A percentile compares a stretch with the other conserved stretches of the same genome.
Evolutionary conservation across 371 early-diverging fungal species (phyloP).

Genomic region (Mucor racemosus): DNA sequence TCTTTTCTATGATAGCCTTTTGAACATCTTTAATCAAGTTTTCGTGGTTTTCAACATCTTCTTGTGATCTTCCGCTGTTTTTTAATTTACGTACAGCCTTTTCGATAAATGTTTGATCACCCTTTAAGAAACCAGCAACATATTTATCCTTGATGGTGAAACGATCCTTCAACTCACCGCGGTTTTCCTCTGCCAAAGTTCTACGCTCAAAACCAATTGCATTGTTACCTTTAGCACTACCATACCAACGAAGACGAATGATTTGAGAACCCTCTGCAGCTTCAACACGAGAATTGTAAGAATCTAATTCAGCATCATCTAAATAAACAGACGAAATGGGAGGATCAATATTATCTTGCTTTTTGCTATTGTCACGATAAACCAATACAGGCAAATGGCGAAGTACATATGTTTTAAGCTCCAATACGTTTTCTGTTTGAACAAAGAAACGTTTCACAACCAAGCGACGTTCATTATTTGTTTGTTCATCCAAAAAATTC

Average conservation of each 20-base stretch:
- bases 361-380: constrained; percentile 77
- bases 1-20: constrained; percentile 69
- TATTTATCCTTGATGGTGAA: constrained; percentile 96
- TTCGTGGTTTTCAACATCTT: constrained; percentile 78
- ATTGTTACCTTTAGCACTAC: constrained; percentile 65
- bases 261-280: constrained; percentile 92
- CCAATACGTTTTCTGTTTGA: constrained; percentile 96
- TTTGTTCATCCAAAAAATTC: constrained; percentile 3
- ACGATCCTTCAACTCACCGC: constrained; percentile 95
- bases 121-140: constrained; percentile 85
- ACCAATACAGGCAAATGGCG: constrained; percentile 96
- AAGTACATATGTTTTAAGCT: constrained; percentile 92
- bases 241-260: constrained; percentile 94
- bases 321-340: constrained; percentile 96
- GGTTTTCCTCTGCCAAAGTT: constrained; percentile 97
- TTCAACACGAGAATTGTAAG: constrained; percentile 92
- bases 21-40: constrained; percentile 84
- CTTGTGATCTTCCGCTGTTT: constrained; percentile 70
- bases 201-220: constrained; percentile 96
- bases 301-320: constrained; percentile 90
- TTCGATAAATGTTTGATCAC: constrained; percentile 77
- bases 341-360: constrained; percentile 75
- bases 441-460: constrained; percentile 91
- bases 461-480: constrained; percentile 24
- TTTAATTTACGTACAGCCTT: constrained; percentile 80